Evolutionary conservation across 2,329 filamentous ascomycete species (phyloP), one percentile per base, ranked within the genome.

Genomic region (Neonectria punicea): DNA sequence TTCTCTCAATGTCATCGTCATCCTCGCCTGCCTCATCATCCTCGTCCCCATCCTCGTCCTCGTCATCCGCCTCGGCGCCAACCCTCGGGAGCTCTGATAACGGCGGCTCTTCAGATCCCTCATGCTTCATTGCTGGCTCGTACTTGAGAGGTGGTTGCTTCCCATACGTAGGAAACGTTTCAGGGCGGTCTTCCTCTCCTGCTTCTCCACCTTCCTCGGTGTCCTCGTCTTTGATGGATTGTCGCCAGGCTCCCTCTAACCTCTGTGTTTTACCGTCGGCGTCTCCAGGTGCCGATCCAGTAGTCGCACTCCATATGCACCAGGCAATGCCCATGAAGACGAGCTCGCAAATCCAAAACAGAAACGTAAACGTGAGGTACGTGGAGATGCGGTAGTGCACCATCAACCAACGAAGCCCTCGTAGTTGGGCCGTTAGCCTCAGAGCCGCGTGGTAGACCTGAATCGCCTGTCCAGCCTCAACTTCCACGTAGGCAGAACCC

Each of bases 381-480:
- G 89, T 89, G 2, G 89, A 77, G 39, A 96, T 74, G 13, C 92
- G 89, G 80, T 95, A 91, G 66, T 93, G 90, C 74, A 96, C 96
- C 92, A 99, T 97, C 60, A 94, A 73, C 89, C 92, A 96, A 53
- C 92, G 84, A 66, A 98, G 78, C 0, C 95, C 95, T 11, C 86
- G 85, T 68, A 98, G 89, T 58, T 89, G 86, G 5, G 95, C 94
- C 30, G 87, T 89, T 67, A 98, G 88, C 3, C 85, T 86, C 36
- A 97, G 84, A 14, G 80, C 81, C 4, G 88, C 90, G 20, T 82
- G 82, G 77, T 98, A 98, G 6, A 97, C 87, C 77, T 97, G 93
- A 74, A 98, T 85, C 4, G 83, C 83, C 70, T 89, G 85, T 5
- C 87, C 86, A 20, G 89, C 90, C 70, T 94, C 88, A 1, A 97